Base-by-base conservation (phyloP, 1,139 yeast genomes). In the Hansenula anomala region DNA sequence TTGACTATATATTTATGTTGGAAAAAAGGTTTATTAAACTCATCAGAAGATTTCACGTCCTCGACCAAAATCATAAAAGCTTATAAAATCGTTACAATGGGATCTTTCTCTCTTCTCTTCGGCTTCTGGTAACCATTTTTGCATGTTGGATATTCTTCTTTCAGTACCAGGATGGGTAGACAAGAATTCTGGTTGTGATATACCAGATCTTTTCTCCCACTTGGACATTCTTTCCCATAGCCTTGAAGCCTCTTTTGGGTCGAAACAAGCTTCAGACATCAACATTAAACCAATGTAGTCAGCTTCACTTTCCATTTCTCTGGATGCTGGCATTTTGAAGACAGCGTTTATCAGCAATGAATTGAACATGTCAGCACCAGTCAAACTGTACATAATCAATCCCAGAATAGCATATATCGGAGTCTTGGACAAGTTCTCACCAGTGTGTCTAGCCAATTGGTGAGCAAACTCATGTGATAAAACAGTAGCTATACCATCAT, bases 261-360 rank as follows among this genome's bases (percentile, higher is more conserved):
- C 65, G 59, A 72, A 92, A 58, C 99, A 94, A 32, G 95, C 95
- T 44, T 79, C 68, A 3, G 96, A 79, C 95, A 92, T 85, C 48
- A 90, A 70, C 77, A 88, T 85, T 45, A 94, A 68, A 0, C 99
- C 99, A 30, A 92, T 90, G 52, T 81, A 81, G 58, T 92, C 98
- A 0, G 98, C 98, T 59, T 92, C 98, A 0, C 89, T 75, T 61
- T 92, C 99, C 95, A 87, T 87, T 48, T 78, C 88, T 52, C 98
- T 70, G 1, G 95, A 83, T 0, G 95, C 86, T 0, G 97, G 97
- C 74, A 83, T 75, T 47, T 78, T 75, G 34, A 90, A 60, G 23
- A 80, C 59, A 0, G 89, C 73, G 24, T 73, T 72, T 18, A 85
- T 65, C 28, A 88, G 53, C 33, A 83, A 49, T 39, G 74, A 71